These are phyloP conservation scores for Articulospora tetracladia DNA, from an alignment of 495 filamentous ascomycete species.

Conservation along the genomic window DNA sequence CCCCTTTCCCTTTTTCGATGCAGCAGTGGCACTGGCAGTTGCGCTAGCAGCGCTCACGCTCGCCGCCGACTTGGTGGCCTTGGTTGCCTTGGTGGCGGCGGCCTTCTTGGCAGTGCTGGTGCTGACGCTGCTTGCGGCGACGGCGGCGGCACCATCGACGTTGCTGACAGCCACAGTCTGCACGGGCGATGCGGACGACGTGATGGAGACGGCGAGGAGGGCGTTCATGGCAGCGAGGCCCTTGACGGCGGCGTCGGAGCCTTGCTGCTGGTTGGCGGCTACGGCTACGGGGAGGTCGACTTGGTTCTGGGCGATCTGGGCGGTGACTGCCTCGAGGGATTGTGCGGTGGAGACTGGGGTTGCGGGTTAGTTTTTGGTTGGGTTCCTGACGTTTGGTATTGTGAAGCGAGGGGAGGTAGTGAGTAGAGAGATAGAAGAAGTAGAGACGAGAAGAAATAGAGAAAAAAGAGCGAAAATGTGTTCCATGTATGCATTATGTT, in stretches of 20 bases:
- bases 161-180: conserved; percentile 9
- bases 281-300: conserved; percentile 33
- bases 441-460: too few relatives aligned
- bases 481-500: too few relatives aligned
- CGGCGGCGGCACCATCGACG: conserved; percentile 11
- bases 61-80: conserved; percentile 3
- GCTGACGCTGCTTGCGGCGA: not conserved
- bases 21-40: not conserved
- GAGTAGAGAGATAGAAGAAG: too few relatives aligned
- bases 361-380: not conserved
- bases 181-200: not conserved
- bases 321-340: conserved; percentile 26
- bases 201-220: conserved; percentile 7
- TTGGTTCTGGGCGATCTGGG: conserved; percentile 30
- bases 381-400: not conserved
- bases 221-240: conserved; percentile 27
- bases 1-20: not conserved
- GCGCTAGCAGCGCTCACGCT: not conserved
- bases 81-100: conserved; percentile 2
- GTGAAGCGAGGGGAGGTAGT: too few relatives aligned
- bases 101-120: not conserved
- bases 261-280: conserved; percentile 33
- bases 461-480: too few relatives aligned
- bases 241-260: conserved; percentile 26
- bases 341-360: conserved; percentile 25